Base-by-base conservation (phyloP, 352 stramenopile genomes). In the Peronospora destructor region DNA sequence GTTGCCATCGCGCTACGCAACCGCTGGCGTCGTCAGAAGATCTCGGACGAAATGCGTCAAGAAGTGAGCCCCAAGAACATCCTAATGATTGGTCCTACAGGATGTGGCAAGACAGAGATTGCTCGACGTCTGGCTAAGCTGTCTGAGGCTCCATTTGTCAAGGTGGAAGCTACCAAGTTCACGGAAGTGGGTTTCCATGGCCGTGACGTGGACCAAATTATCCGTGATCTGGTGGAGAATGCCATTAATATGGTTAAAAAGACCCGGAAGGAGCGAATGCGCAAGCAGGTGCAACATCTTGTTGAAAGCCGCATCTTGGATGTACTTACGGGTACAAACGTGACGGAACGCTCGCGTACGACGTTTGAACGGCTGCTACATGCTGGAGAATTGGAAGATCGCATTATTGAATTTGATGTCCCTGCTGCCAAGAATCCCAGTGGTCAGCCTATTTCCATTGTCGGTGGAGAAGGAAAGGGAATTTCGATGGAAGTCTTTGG, bases 141-240 rank as follows among this genome's bases (percentile, higher is more conserved):
- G 23, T 96, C 84, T 29, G 84, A 98, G 56, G 95, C 96, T 25
- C 96, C 96, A 29, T 99, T 99, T 64, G 86, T 98, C 45, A 99
- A 98, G 62, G 84, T 96, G 25, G 96, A 99, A 66, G 97, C 97
- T 6, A 99, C 96, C 29, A 99, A 99, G 77, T 99, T 99, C 68
- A 99, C 96, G 1, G 97, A 99, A 77, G 96, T 99, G 35, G 97
- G 97, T 17, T 99, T 99, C 65, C 96, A 99, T 69, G 96, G 97
- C 39, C 76, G 95, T n/a, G 97, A 99, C 71, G 96, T 99, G 11
- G 96, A 99, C 76, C 84, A 97, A 64, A 99, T 99, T 70, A 98
- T 99, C 59, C 89, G 94, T 40, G 96, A 99, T 60, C 86, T 99
- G 23, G 94, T 99, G 45, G 96, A 99, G 68, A 95, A 98, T 41